Evolutionary conservation across 129 eudicot genomes (phyloP).

Genomic region (Silybum marianum): DNA sequence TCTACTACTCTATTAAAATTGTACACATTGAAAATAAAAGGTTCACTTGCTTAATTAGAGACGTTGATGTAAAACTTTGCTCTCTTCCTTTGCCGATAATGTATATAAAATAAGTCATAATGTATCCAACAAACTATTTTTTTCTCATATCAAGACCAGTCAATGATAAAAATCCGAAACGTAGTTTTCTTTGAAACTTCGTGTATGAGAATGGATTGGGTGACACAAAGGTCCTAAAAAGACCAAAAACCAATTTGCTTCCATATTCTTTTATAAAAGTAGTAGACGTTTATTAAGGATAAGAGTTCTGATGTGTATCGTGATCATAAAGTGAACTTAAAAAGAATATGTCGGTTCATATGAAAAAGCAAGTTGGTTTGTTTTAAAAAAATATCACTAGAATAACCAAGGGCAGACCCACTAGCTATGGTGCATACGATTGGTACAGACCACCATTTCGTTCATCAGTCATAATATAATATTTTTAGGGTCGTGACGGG

Average conservation of each 20-base stretch:
- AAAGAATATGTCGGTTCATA: not conserved
- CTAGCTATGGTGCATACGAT: too few relatives aligned
- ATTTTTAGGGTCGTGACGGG: too few relatives aligned
- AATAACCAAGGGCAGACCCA: not conserved
- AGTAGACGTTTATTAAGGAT: not conserved
- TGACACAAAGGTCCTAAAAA: not conserved
- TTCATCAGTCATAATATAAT: too few relatives aligned
- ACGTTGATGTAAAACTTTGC: too few relatives aligned
- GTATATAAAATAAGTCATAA: not conserved
- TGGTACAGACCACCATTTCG: too few relatives aligned
- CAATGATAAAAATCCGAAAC: not conserved
- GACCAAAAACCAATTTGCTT: not conserved
- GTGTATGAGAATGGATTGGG: not conserved
- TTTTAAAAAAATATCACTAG: not conserved
- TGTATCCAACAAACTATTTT: not conserved
- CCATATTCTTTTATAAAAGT: not conserved
- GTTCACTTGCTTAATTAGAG: too few relatives aligned
- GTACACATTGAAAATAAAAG: too few relatives aligned
- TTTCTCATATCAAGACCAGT: not conserved
- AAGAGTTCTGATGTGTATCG: not conserved
- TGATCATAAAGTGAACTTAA: not conserved
- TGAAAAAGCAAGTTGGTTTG: not conserved
- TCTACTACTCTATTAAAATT: too few relatives aligned
- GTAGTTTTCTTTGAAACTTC: not conserved
- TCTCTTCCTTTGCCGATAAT: too few relatives aligned